Base-by-base conservation (phyloP, 2,329 filamentous ascomycete genomes). In the Aspergillus carbonarius region DNA sequence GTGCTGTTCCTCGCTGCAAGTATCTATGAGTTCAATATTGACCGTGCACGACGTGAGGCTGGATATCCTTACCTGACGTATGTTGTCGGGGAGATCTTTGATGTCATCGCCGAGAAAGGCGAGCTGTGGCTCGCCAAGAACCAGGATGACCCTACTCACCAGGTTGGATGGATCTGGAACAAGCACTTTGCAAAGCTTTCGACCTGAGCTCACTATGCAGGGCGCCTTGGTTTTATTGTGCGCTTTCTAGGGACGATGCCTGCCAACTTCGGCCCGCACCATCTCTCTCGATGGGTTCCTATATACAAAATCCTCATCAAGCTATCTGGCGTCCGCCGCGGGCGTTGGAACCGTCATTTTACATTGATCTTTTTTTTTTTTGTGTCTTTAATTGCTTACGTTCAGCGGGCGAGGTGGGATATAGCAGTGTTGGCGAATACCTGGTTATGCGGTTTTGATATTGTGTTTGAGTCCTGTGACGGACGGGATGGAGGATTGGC, bases 51-150 rank as follows among this genome's bases (percentile, higher is more conserved):
- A 67, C 88, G 91, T 58, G 95, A 98, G 77, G 93, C 90, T 60
- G 95, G 95, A 23, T 98, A 96, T 76, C 93, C 93, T 18, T 99
- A 99, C 73, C 81, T 99, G 61, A 95, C 92, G 46, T 99, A 99
- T 76, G 91, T 93, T 66, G 91, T 93, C 54, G 95, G 95, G 64
- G 95, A 99, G 85, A 91, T 93, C 63, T 93, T 93, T 70, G 90
- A 93, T 77, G 89, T 99, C 54, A 92, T 99, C 71, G 95, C 89
- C 30, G 93, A 97, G 76, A 97, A 97, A 74, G 95, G 95, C 63
- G 95, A 99, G 79, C 83, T 98, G 50, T 99, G 95, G 95, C 86
- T 99, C 58, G 95, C 95, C 54, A 92, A 92, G 75, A 99, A 99
- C 72, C 95, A 99, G 77, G 95, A 99, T 71, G 95, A 99, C 74